Percentiles rank a stretch among this genome's conserved stretches.
These are phyloP conservation scores for Prunus davidiana DNA, from an alignment of 306 rosid species.

Conservation along the genomic window DNA sequence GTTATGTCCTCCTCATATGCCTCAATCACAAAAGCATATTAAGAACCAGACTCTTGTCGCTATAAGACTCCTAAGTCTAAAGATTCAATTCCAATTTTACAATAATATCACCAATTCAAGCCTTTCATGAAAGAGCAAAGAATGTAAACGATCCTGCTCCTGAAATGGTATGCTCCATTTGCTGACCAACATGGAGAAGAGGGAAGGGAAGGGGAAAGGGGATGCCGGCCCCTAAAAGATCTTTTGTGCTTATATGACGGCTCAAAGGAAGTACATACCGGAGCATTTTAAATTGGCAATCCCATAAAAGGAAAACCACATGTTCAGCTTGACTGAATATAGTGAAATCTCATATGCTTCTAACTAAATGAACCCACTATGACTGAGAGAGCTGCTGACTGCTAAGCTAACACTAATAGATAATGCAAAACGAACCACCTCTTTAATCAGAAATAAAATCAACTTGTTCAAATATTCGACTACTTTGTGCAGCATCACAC, in stretches of 20 bases:
- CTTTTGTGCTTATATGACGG: neutral
- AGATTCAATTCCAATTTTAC: neutral
- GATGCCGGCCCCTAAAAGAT: neutral
- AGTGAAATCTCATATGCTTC: neutral
- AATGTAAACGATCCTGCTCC: neutral
- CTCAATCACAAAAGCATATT: neutral
- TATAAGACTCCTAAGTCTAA: neutral
- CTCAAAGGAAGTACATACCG: neutral
- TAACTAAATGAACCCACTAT: neutral
- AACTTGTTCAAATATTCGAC: neutral
- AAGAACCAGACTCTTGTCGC: neutral
- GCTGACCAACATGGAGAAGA: too few species aligned
- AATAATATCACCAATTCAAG: neutral
- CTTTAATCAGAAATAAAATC: neutral
- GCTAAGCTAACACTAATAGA: neutral
- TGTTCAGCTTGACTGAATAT: neutral
- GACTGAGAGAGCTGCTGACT: neutral
- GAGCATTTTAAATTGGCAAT: neutral
- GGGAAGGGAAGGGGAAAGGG: neutral
- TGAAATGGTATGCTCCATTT: neutral
- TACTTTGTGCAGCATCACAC: neutral
- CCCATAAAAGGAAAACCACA: neutral
- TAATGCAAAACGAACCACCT: neutral
- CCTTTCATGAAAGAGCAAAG: neutral
- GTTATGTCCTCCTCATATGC: neutral